A percentile compares a stretch with the other conserved stretches of the same genome.
Conservation (phyloP, 2,329 filamentous ascomycete species). For the Arthrinium puccinioides region DNA sequence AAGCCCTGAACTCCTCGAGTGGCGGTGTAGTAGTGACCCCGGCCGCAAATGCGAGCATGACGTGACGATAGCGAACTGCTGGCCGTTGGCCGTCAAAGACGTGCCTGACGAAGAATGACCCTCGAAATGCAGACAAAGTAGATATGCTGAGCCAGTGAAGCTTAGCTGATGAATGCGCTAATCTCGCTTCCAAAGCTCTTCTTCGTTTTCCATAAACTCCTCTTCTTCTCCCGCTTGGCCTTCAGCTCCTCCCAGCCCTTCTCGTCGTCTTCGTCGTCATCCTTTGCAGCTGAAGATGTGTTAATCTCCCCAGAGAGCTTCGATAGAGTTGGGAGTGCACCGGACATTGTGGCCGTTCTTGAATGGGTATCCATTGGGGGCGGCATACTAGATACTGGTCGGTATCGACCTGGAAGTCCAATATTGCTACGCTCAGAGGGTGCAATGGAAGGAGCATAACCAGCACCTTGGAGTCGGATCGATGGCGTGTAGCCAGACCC, state of each 20-base stretch:
- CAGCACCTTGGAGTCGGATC: conserved; percentile 40
- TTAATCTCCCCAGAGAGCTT: conserved; percentile 32
- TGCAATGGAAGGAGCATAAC: conserved; percentile 85
- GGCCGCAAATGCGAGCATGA: no score
- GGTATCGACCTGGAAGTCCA: conserved; percentile 81
- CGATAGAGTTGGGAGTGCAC: conserved; percentile 27
- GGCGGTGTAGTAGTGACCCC: no score
- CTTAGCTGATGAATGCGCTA: conserved; percentile 36
- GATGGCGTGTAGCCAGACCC: conserved; percentile 41
- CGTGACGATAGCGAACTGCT: no score
- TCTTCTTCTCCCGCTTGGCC: conserved; percentile 61
- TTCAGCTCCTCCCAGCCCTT: conserved; percentile 66
- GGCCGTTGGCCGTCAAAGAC: no score
- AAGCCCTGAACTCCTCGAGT: no score
- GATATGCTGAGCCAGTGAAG: no score
- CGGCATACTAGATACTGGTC: conserved; percentile 69
- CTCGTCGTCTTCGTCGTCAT: conserved; percentile 55
- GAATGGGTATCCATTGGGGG: conserved; percentile 23
- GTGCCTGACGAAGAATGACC: no score
- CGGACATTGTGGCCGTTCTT: conserved; percentile 36
- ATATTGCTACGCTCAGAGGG: conserved; percentile 94
- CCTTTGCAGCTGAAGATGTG: conserved; percentile 34
- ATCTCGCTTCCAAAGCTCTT: conserved; percentile 44
- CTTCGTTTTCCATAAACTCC: conserved; percentile 57
- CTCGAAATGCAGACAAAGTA: no score